phyloP scores from a whole-genome alignment of 352 stramenopile genomes.

The Hyaloperonospora arabidopsidis region DNA sequence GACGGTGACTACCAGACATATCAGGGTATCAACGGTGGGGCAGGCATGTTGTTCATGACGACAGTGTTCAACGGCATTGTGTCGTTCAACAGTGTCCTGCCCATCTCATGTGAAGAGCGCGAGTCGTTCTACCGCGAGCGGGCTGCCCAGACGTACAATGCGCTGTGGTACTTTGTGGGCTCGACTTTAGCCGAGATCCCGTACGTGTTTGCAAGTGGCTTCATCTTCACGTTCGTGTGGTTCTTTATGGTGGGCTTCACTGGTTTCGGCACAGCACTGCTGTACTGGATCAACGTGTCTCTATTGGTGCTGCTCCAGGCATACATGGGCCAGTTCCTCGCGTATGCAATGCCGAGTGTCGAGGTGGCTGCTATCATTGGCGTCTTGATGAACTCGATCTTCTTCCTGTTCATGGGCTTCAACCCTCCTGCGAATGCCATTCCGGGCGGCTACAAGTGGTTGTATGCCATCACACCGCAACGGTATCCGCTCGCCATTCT shows the following conservation, averaged over 20 bases:
- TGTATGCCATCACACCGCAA: constrained; percentile 21
- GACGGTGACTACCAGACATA: constrained; percentile 33
- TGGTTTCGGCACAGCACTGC: constrained; percentile 19
- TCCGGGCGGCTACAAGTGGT: constrained; percentile 14
- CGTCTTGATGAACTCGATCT: constrained; percentile 21
- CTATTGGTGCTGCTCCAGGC: constrained; percentile 30
- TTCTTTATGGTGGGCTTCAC: constrained; percentile 38
- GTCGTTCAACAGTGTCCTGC: constrained; percentile 25
- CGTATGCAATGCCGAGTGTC: constrained; percentile 3
- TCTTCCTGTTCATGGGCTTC: constrained; percentile 25
- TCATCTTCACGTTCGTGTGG: constrained; percentile 32
- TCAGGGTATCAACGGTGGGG: constrained; percentile 29
- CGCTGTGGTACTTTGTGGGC: constrained; percentile 71
- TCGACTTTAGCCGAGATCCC: constrained; percentile 80
- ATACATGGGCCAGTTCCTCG: constrained; percentile 32
- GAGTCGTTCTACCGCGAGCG: constrained; percentile 83
- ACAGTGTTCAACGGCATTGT: constrained; percentile 77
- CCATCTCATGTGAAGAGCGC: constrained; percentile 20
- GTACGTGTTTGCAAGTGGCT: constrained; percentile 34
- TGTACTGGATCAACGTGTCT: constrained; percentile 30
- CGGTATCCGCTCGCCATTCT: constrained; percentile 23
- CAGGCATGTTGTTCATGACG: constrained; percentile 35
- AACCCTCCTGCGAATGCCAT: constrained; percentile 26
- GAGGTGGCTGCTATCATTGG: constrained; percentile 20
- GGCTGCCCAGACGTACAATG: constrained; percentile 84